Conservation (phyloP, 495 filamentous ascomycete species). For the Penicillium atrosanguineum region DNA sequence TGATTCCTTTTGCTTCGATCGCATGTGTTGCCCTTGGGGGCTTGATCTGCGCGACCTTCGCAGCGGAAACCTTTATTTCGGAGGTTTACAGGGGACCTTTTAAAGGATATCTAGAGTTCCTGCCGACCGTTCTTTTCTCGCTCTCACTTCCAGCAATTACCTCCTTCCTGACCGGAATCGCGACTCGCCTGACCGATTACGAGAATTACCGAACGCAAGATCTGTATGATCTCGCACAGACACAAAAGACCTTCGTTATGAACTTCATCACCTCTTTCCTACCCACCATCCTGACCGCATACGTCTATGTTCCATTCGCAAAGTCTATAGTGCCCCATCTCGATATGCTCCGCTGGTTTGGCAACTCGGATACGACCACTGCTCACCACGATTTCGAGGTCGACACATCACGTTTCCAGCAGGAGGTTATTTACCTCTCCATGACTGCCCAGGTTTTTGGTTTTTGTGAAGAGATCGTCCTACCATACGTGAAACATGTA, state of each 20-base stretch:
- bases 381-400: conserved; percentile 57
- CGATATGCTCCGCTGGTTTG: conserved; percentile 62
- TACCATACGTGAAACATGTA: conserved; percentile 77
- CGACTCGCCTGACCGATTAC: conserved; percentile 71
- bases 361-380: conserved; percentile 22
- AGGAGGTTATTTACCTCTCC: conserved; percentile 93
- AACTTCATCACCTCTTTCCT: conserved; percentile 97
- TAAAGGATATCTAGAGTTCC: conserved; percentile 77
- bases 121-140: conserved; percentile 81
- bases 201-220: conserved; percentile 92
- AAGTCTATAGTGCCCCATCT: conserved; percentile 78
- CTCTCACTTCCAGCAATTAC: conserved; percentile 72
- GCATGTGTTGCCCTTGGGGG: conserved; percentile 70
- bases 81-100: conserved; percentile 88
- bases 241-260: conserved; percentile 87
- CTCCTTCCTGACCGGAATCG: conserved; percentile 68
- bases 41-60: conserved; percentile 80
- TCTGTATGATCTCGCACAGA: conserved; percentile 75
- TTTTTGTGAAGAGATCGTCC: conserved; percentile 78
- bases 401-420: conserved; percentile 75
- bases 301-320: conserved; percentile 94
- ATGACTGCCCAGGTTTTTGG: conserved; percentile 89
- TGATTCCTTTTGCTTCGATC: conserved; percentile 80
- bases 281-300: conserved; percentile 87
- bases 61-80: conserved; percentile 88